These are phyloP conservation scores for Aspergillus intermedius DNA, from an alignment of 2,329 filamentous ascomycete genomes.

Conservation along the genomic window DNA sequence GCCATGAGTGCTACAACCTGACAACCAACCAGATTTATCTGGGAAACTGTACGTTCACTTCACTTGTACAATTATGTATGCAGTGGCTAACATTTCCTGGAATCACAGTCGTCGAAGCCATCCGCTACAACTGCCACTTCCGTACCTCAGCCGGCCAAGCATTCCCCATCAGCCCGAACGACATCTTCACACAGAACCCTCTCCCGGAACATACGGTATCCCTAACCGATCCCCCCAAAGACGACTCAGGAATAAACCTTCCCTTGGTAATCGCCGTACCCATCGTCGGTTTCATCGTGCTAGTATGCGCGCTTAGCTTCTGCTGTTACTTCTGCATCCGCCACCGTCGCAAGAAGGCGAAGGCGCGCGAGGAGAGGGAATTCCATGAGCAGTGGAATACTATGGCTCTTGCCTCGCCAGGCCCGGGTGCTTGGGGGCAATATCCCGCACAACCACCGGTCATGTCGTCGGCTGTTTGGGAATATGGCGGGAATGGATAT, in stretches of 20 bases:
- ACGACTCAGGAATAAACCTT: slow-evolving; percentile 22
- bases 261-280: slow-evolving; percentile 39
- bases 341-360: slow-evolving; percentile 33
- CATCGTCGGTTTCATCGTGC: slow-evolving; percentile 36
- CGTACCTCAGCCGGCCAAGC: slow-evolving; percentile 25
- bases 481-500: slow-evolving; percentile 7
- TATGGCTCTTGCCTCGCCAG: slow-evolving; percentile 24
- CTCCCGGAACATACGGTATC: slow-evolving; percentile 28
- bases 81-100: background rate
- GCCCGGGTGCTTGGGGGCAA: slow-evolving; percentile 20
- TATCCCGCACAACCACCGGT: background rate
- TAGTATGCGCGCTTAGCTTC: slow-evolving; percentile 24
- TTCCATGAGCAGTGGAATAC: slow-evolving; percentile 32
- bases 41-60: slow-evolving; percentile 37
- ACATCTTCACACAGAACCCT: slow-evolving; percentile 36
- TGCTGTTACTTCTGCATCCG: slow-evolving; percentile 40
- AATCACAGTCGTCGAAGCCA: slow-evolving; percentile 37
- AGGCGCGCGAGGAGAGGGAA: slow-evolving; percentile 19
- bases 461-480: slow-evolving; percentile 7
- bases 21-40: slow-evolving; percentile 36
- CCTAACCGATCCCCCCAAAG: slow-evolving; percentile 12
- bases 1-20: slow-evolving; percentile 39
- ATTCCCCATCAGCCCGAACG: slow-evolving; percentile 34
- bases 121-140: slow-evolving; percentile 41
- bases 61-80: background rate